A percentile compares a stretch with the other conserved stretches of the same genome.
Evolutionary conservation across 331 rosid species (phyloP).

Genomic region (Malus hybrid): DNA sequence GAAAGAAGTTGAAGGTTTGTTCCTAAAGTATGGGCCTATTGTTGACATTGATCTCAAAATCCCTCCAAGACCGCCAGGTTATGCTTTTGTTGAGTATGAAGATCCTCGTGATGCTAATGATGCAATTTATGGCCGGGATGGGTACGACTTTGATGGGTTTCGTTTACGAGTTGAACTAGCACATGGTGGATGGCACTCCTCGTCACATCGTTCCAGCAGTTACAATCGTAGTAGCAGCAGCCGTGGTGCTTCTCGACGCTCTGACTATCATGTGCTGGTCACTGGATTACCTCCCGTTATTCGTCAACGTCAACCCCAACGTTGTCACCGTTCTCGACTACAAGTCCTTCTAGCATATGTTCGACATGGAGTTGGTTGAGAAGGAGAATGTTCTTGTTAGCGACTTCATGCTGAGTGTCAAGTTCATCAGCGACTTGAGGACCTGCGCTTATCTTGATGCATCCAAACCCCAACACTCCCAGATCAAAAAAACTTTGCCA

Average conservation of each 20-base stretch:
- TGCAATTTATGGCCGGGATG: conserved; percentile 81
- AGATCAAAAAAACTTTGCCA: no score
- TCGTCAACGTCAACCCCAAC: conserved; percentile 54
- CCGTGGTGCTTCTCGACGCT: conserved; percentile 60
- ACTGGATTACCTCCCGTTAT: conserved; percentile 41
- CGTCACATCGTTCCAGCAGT: conserved; percentile 48
- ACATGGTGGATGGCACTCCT: conserved; percentile 65
- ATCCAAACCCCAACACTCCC: no score
- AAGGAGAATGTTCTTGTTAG: conserved; percentile 70
- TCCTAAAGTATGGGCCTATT: no score
- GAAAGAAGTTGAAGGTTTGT: no score
- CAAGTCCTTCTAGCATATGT: conserved; percentile 73
- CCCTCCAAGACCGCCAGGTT: no score
- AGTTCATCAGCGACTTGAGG: conserved; percentile 46
- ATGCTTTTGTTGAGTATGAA: conserved; percentile 43
- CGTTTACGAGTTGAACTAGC: conserved; percentile 80
- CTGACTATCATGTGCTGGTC: conserved; percentile 60
- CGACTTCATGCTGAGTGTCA: conserved; percentile 73
- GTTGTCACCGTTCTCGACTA: conserved; percentile 65
- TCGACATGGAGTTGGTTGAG: conserved; percentile 71
- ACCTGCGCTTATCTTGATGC: no score
- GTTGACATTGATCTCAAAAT: background rate
- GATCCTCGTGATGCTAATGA: conserved; percentile 88
- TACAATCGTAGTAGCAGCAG: conserved; percentile 52
- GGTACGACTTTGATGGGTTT: conserved; percentile 70